Percentiles rank a stretch among this genome's conserved stretches.
Conservation (phyloP, 352 stramenopile genomes). For the Aphanomyces cochlioides region DNA sequence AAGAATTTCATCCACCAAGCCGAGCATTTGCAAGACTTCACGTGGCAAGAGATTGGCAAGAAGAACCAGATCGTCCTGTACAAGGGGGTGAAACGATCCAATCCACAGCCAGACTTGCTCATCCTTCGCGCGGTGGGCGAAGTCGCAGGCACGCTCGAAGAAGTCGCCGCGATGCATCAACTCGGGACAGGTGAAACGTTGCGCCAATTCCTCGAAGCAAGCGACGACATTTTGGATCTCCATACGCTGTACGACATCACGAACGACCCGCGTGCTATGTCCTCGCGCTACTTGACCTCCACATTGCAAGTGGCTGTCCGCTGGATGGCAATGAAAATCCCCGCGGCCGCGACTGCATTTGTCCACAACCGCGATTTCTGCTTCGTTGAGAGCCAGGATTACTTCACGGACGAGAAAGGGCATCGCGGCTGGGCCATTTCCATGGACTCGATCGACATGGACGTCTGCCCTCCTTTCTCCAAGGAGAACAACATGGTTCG, state of each 20-base stretch:
- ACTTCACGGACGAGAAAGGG: slow-evolving; percentile 43
- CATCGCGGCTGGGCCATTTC: slow-evolving; percentile 27
- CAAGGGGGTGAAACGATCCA: slow-evolving; percentile 9
- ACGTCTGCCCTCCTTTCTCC: slow-evolving; percentile 4
- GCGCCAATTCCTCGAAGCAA: slow-evolving; percentile 25
- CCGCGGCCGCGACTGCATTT: slow-evolving; percentile 42
- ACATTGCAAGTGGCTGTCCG: slow-evolving; percentile 51
- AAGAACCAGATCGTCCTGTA: slow-evolving; percentile 24
- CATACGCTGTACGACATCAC: slow-evolving; percentile 28
- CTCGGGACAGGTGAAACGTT: slow-evolving; percentile 11
- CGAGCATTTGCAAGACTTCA: slow-evolving; percentile 10
- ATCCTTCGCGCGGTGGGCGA: slow-evolving; percentile 24
- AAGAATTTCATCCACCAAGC: slow-evolving; percentile 24
- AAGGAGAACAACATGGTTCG: slow-evolving; percentile 7
- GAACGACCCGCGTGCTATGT: slow-evolving; percentile 11
- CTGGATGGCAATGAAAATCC: slow-evolving; percentile 54
- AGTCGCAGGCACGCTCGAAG: slow-evolving; percentile 27
- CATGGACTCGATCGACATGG: slow-evolving; percentile 23
- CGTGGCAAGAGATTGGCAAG: slow-evolving; percentile 27
- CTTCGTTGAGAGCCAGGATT: slow-evolving; percentile 71
- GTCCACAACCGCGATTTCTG: slow-evolving; percentile 73
- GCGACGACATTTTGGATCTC: slow-evolving; percentile 27
- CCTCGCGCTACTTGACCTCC: slow-evolving; percentile 22
- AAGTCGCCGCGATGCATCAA: slow-evolving; percentile 28
- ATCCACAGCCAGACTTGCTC: slow-evolving; percentile 1